Evolutionary conservation across 2,329 filamentous ascomycete species (phyloP).

Genomic region (Phyllosticta citrichinensis): DNA sequence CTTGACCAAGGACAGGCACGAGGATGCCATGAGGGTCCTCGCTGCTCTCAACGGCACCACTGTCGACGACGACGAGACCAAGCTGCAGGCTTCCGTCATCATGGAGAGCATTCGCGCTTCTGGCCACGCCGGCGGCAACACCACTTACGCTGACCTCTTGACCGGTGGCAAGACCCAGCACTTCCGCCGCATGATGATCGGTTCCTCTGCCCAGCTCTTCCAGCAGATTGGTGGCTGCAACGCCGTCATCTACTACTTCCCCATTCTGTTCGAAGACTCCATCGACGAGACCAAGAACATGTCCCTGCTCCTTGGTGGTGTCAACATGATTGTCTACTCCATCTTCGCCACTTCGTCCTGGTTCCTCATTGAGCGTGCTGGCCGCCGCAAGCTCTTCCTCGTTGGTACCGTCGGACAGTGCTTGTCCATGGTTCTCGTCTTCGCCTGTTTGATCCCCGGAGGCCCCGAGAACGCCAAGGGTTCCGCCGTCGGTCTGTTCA

Average conservation of each 20-base stretch:
- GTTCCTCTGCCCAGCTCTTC: slow-evolving; percentile 48
- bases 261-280: slow-evolving; percentile 35
- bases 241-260: slow-evolving; percentile 36
- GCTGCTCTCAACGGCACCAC: slow-evolving; percentile 39
- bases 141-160: slow-evolving; percentile 44
- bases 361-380: slow-evolving; percentile 56
- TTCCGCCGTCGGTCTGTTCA: slow-evolving; percentile 52
- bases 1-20: slow-evolving; percentile 41
- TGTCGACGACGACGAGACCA: slow-evolving; percentile 46
- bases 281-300: slow-evolving; percentile 38
- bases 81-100: slow-evolving; percentile 54
- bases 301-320: slow-evolving; percentile 34
- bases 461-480: slow-evolving; percentile 32
- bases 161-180: slow-evolving; percentile 56
- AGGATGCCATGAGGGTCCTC: slow-evolving; percentile 40
- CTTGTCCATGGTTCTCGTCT: slow-evolving; percentile 42
- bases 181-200: slow-evolving; percentile 54
- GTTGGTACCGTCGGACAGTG: slow-evolving; percentile 40
- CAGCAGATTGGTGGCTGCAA: slow-evolving; percentile 50
- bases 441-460: slow-evolving; percentile 32
- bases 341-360: slow-evolving; percentile 50
- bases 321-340: slow-evolving; percentile 48
- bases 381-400: slow-evolving; percentile 33
- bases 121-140: slow-evolving; percentile 31
- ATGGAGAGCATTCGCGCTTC: slow-evolving; percentile 43